Evolutionary conservation across 192 early-diverging fungal species (phyloP), one percentile per base, ranked within the genome.

Genomic region (Coemansia nantahalensis): DNA sequence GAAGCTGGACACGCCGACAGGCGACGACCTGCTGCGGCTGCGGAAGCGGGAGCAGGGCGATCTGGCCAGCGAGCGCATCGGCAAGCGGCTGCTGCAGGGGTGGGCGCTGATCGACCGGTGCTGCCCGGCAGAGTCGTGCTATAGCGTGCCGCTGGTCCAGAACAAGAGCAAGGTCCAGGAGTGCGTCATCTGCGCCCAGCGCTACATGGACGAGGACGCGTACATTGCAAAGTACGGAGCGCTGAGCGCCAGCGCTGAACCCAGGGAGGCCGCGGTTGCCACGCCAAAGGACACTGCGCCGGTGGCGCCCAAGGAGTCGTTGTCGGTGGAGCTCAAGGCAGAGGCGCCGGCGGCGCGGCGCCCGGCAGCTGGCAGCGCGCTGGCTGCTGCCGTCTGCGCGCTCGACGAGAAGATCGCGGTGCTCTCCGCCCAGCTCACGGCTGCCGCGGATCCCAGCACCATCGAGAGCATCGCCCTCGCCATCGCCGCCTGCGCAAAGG

Each of bases 61-160:
- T 23, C 11, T 49, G 38, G 71, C 65, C 8, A 68, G 71, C 38
- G 46, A 75, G 38, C 48, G 45, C 30, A 63, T 75, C 47, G 71
- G 42, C 14, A 62, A 75, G 55, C 49, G 54, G 37, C 50, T 75
- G 18, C 34, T 75, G 37, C 55, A 75, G 41, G 71, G 71, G 15
- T 75, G 71, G 71, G 49, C 54, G 10, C 55, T 75, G 64, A 49
- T 75, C 21, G 71, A 68, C 17, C 53, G 46, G 31, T 24, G 49
- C 35, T 75, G 71, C 26, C 60, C 71, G 5, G 63, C 59, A 19
- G 51, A 51, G 13, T 24, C 22, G 13, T 75, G 71, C 48, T 47
- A 52, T 31, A 48, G 15, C 14, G 65, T 75, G 4, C 69, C 69
- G 34, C 50, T 73, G 19, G 58, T 73, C 8, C 48, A 65, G 35